Conservation (phyloP, 768 basidiomycete species). For the Amanita fuliginea region DNA sequence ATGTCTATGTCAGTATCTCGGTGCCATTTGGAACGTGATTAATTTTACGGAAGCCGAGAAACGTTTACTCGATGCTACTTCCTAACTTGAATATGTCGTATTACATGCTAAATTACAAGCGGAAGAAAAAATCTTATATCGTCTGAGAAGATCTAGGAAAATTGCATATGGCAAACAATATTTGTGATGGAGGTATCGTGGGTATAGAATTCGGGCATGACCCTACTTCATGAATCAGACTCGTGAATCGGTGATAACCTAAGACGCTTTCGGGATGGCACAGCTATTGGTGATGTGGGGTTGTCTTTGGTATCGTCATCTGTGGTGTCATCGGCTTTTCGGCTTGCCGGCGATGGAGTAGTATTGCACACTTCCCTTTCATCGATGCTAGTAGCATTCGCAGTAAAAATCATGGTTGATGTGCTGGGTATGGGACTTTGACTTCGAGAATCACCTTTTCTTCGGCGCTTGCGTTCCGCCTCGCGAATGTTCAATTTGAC, state of each 20-base stretch:
- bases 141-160: neutral
- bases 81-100: slow-evolving; percentile 2
- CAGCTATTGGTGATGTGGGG: neutral
- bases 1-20: slow-evolving; percentile 24
- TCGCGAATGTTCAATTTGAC: slow-evolving; percentile 51
- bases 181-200: neutral
- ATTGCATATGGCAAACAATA: neutral
- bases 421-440: slow-evolving; percentile 6
- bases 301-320: neutral
- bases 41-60: slow-evolving; percentile 82
- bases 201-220: neutral
- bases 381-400: neutral
- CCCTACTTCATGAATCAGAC: neutral
- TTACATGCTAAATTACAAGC: neutral
- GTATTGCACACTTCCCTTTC: neutral
- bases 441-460: slow-evolving; percentile 19
- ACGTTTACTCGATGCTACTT: slow-evolving; percentile 20
- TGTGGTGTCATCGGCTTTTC: neutral
- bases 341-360: neutral
- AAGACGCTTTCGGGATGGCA: neutral
- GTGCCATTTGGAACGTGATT: slow-evolving; percentile 84
- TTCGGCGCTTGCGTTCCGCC: slow-evolving; percentile 41
- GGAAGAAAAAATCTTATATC: too few species aligned
- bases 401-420: neutral
- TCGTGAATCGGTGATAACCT: neutral